Evolutionary conservation across 352 stramenopile species (phyloP).

Genomic region (Lagenidium giganteum): DNA sequence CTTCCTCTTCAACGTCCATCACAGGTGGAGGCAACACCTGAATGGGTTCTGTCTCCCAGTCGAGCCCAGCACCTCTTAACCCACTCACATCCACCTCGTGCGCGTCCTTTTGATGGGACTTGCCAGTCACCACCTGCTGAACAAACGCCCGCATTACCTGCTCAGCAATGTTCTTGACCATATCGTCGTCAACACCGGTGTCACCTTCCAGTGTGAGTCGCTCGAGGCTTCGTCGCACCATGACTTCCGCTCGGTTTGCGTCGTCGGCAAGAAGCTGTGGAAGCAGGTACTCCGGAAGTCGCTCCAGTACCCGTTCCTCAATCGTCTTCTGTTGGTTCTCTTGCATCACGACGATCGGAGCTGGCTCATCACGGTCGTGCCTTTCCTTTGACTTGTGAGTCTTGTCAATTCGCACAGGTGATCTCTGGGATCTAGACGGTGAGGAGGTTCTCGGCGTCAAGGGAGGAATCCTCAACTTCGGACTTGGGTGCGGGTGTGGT

Average conservation of each 20-base stretch:
- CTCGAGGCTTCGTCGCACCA: conserved; percentile 10
- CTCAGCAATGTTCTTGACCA: conserved; percentile 9
- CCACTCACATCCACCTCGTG: conserved; percentile 11
- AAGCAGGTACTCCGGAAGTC: no score
- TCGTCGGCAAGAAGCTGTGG: background rate
- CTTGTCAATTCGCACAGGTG: background rate
- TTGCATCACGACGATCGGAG: conserved; percentile 7
- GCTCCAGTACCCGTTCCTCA: conserved; percentile 8
- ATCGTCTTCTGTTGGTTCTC: conserved; percentile 4
- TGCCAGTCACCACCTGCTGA: background rate
- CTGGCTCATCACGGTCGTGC: no score
- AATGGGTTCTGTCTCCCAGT: no score
- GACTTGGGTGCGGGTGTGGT: no score
- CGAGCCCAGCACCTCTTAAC: conserved; percentile 8
- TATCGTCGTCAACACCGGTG: background rate
- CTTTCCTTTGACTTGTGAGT: no score
- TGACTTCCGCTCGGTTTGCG: background rate
- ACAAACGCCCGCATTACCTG: background rate
- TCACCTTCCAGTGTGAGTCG: conserved; percentile 16
- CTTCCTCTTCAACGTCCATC: background rate
- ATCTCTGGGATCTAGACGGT: no score
- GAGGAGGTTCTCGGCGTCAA: no score
- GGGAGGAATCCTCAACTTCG: no score
- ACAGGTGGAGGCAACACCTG: background rate
- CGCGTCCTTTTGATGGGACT: conserved; percentile 1